Conservation (phyloP, 352 stramenopile species). For the Phytophthora capsici region DNA sequence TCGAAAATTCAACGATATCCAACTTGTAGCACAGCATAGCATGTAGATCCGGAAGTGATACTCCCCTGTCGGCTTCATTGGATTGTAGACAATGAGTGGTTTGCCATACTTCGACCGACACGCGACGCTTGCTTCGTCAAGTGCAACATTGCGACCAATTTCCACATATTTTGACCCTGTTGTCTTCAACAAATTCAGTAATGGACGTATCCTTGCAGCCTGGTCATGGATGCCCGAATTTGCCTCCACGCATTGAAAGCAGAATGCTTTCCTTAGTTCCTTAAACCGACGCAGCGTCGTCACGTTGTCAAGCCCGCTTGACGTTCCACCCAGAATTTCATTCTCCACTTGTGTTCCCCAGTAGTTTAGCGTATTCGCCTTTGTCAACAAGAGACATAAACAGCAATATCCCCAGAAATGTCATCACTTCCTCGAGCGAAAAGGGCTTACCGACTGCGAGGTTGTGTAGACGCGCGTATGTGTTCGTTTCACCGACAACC, state of each 20-base stretch:
- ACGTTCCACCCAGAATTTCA: slow-evolving; percentile 6
- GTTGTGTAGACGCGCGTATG: slow-evolving; percentile 3
- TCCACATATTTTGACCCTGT: slow-evolving; percentile 6
- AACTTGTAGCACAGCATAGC: slow-evolving; percentile 30
- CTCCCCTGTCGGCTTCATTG: slow-evolving; percentile 21
- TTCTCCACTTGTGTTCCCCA: slow-evolving; percentile 33
- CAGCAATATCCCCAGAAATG: slow-evolving; percentile 9
- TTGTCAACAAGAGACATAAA: slow-evolving; percentile 31
- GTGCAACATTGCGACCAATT: slow-evolving; percentile 3
- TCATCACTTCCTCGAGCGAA: slow-evolving; percentile 8
- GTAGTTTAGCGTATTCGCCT: slow-evolving; percentile 39
- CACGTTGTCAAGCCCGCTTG: slow-evolving; percentile 15
- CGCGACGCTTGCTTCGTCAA: slow-evolving; percentile 14
- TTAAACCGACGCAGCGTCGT: slow-evolving; percentile 33
- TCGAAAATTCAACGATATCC: slow-evolving; percentile 33
- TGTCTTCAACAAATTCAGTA: slow-evolving; percentile 4
- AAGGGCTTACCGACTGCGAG: neutral
- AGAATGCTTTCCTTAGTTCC: slow-evolving; percentile 18
- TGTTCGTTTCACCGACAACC: slow-evolving; percentile 26
- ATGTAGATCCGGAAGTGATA: slow-evolving; percentile 46
- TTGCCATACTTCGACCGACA: slow-evolving; percentile 7
- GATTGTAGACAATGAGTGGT: slow-evolving; percentile 8
- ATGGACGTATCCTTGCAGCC: neutral
- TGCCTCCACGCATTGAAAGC: slow-evolving; percentile 12
- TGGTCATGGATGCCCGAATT: neutral